Percentiles rank a stretch among this genome's conserved stretches.
Evolutionary conservation across 768 basidiomycete species (phyloP).

Genomic region (Naganishia friedmannii): DNA sequence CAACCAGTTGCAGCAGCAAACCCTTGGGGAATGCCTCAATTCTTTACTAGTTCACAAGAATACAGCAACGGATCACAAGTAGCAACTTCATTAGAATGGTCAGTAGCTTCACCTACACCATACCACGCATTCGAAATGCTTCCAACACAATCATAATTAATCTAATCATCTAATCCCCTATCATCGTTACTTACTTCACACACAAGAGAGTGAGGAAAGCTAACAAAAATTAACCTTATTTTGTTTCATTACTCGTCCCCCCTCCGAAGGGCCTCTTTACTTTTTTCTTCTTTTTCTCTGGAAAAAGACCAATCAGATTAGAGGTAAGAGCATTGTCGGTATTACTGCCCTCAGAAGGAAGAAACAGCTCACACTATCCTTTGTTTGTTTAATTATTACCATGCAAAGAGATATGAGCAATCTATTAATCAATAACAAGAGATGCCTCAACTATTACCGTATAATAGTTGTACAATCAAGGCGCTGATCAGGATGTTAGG

Average conservation of each 20-base stretch:
- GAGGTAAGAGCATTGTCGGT: not conserved
- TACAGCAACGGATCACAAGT: conserved; percentile 31
- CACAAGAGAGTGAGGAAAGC: no score
- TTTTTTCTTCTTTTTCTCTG: no score
- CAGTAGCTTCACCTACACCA: conserved; percentile 30
- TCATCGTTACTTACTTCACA: conserved; percentile 10
- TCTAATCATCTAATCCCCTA: conserved; percentile 7
- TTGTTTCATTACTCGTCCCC: conserved; percentile 8
- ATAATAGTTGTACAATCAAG: no score
- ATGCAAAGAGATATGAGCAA: conserved; percentile 9
- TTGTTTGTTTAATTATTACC: not conserved
- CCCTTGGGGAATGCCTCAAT: conserved; percentile 35
- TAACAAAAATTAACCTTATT: not conserved
- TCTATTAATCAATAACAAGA: no score
- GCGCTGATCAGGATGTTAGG: no score
- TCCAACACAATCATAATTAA: conserved; percentile 30
- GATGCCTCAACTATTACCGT: no score
- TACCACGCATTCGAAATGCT: conserved; percentile 30
- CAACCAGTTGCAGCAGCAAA: conserved; percentile 35
- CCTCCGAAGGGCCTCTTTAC: no score
- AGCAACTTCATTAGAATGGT: conserved; percentile 35
- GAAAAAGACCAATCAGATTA: no score
- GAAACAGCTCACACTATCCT: conserved; percentile 3
- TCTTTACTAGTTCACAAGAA: conserved; percentile 35
- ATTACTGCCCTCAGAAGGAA: no score